Base-by-base conservation (phyloP, 768 basidiomycete species). In the Dendrothele bispora region DNA sequence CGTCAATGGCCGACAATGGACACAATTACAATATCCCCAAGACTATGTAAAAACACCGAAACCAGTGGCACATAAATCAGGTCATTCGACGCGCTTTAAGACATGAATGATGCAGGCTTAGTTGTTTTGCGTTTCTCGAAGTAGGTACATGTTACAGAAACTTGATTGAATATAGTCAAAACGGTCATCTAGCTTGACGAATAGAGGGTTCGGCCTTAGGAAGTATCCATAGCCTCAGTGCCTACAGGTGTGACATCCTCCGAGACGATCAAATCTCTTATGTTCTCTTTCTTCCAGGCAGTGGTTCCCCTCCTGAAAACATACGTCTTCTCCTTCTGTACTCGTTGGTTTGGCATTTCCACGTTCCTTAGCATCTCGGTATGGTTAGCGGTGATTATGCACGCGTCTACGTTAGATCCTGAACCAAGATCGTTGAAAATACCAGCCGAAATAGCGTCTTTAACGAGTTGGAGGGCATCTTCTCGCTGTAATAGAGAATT, bases 351-450 rank as follows among this genome's bases (percentile, higher is more conserved):
- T 1, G 97, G 97, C 75, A 80, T 94, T 67, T 89, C 86, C 62
- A 88, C 89, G 71, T 98, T 98, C 52, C 97, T 80, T 50, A 98
- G 72, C 89, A 90, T 95, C 67, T 97, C 93, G 0, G 94, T 95
- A 51, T 83, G 74, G 39, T 77, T 71, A 37, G 86, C 84, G 4
- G 91, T 94, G 69, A 99, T 95, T 56, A 98, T 80, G 65, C 95
- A 95, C 1, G 94, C 95, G 66, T 99, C 97, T 59, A 98, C 82
- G 64, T 99, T 98, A n/a, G 91, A 94, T 35, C 97, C 97, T 1
- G 95, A 98, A 3, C 97, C 97, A 27, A 98, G 82, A 73, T 99
- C 97, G 73, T 99, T 98, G 81, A 97, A 98, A 63, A 99, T 95
- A 79, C 97, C 97, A 2, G 92, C 90, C 20, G 88, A 84, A 59